These are phyloP conservation scores for Phytomonas sp. DNA, from an alignment of 208 protist species.

Conservation along the genomic window DNA sequence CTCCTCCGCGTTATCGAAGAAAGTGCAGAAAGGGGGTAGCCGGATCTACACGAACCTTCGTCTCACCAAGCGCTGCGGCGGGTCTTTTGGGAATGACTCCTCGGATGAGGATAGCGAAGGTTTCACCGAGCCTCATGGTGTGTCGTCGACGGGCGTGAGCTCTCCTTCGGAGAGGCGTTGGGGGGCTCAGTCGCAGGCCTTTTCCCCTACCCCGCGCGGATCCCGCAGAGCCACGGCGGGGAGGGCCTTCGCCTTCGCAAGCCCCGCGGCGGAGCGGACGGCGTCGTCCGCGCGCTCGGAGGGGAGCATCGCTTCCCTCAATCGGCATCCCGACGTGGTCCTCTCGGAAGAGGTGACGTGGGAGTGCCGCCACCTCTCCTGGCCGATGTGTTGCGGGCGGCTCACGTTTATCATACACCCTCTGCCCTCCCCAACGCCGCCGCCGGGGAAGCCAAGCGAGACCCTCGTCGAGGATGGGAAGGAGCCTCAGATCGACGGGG, in stretches of 20 bases:
- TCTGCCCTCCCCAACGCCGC: background rate
- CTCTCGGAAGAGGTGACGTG: background rate
- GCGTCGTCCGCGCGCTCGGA: conserved; percentile 17
- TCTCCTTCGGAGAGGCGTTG: too few relatives aligned
- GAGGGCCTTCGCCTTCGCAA: conserved; percentile 10
- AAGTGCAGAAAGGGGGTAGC: conserved; percentile 18
- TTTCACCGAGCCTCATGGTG: conserved; percentile 40
- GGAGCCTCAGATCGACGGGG: conserved; percentile 14
- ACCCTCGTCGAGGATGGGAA: too few relatives aligned
- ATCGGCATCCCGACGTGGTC: background rate
- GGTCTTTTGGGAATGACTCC: conserved; percentile 34
- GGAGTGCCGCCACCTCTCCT: conserved; percentile 1
- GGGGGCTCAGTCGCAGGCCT: too few relatives aligned
- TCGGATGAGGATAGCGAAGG: conserved; percentile 38
- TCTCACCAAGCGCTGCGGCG: conserved; percentile 20
- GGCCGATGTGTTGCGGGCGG: conserved; percentile 3
- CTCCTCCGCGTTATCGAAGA: conserved; percentile 32
- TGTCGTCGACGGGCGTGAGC: conserved; percentile 19
- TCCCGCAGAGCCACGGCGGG: too few relatives aligned
- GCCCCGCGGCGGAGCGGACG: conserved; percentile 10
- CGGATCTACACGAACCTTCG: conserved; percentile 18
- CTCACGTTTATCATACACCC: conserved; percentile 6
- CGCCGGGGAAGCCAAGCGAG: too few relatives aligned
- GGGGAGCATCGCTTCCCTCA: conserved; percentile 21
- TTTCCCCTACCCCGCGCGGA: too few relatives aligned